Base-by-base conservation (phyloP, 257 asterid species). In the Nicotiana undulata region DNA sequence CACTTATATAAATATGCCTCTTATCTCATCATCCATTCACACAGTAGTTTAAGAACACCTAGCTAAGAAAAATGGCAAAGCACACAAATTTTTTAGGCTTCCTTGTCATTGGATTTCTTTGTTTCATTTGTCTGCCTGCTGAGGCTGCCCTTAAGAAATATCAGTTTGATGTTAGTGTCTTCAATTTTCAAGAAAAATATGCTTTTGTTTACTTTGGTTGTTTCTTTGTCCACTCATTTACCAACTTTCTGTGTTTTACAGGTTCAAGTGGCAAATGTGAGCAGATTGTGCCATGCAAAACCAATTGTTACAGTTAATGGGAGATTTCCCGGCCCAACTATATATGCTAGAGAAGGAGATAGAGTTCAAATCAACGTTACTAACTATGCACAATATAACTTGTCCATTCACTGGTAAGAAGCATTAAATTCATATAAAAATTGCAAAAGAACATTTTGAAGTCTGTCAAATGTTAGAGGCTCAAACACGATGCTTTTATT, bases 241-340 rank as follows among this genome's bases (percentile, higher is more conserved):
- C 28, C 28, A 26, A 65, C 75, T 77, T 77, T 32, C 18, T 6
- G 26, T 61, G 26, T 7, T 55, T 85, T 82, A 8, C 88, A 90
- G 94, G 83, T 92, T 70, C 87, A 88, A 88, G 88, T 89, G 55
- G 88, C 86, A 77, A 92, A 92, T 60, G 90, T 92, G 34, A 90
- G 96, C 64, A 87, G 96, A 80, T 81, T 91, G 86, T 91, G 96
- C 63, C 92, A 90, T 85, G 82, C 90, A 13, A 91, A 91, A 82
- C 89, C 89, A 12, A 88, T 92, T 22, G 93, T 92, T 9, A 92
- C 94, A 0, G 92, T 90, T 11, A 90, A 92, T 34, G 97, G 94
- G 24, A 86, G 79, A 87, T 86, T 61, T 74, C 89, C 89, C 1
- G 89, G 89, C 34, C 89, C 89, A 3, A 86, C 86, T 28, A 59